Conservation (phyloP, 257 asterid genomes). For the Jaltomata sinuosa region DNA sequence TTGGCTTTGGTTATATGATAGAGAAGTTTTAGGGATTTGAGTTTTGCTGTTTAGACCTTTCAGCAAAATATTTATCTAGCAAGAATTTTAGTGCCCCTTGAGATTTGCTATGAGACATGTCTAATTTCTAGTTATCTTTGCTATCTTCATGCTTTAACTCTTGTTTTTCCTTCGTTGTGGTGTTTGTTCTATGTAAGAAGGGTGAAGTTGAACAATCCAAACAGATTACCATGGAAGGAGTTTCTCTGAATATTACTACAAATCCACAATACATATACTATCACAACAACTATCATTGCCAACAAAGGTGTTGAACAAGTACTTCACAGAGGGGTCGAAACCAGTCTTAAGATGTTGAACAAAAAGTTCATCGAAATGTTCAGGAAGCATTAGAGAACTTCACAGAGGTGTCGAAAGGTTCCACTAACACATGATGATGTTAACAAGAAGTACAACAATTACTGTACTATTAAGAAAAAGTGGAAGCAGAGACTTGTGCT, state of each 20-base stretch:
- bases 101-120: neutral
- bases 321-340: too few relatives aligned
- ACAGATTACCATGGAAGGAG: too few relatives aligned
- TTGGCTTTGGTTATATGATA: neutral
- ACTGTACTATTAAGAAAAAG: too few relatives aligned
- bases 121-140: neutral
- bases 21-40: neutral
- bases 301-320: too few relatives aligned
- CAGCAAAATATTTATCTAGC: neutral
- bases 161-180: neutral
- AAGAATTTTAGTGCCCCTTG: neutral
- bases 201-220: too few relatives aligned
- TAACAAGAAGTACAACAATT: neutral
- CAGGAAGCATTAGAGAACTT: slow-evolving; percentile 54
- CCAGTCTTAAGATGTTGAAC: slow-evolving; percentile 70
- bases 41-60: neutral
- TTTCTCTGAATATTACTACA: too few relatives aligned
- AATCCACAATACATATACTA: too few relatives aligned
- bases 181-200: neutral
- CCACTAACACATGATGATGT: slow-evolving; percentile 24
- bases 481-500: neutral
- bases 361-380: slow-evolving; percentile 84
- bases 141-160: neutral
- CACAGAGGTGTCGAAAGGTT: slow-evolving; percentile 75
- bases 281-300: too few relatives aligned